Evolutionary conservation across 768 basidiomycete species (phyloP), one percentile per base, ranked within the genome.

Genomic region (Tephrocybe sp.): DNA sequence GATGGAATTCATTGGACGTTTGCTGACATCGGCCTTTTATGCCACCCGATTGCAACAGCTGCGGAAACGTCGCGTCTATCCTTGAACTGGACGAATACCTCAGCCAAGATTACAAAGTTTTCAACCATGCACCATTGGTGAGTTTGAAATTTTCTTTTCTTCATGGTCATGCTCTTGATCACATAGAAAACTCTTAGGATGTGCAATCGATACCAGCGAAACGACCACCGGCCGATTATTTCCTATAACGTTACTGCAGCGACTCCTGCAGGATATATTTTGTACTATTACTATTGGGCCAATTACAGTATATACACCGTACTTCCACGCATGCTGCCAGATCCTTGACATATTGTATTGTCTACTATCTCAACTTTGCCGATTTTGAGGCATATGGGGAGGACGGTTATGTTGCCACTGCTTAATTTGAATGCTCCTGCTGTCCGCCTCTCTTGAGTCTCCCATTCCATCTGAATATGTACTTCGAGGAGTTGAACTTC

Each of bases 11-110:
- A 36, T 39, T 39, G 7, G 12, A 20, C n/a, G 33, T 14, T 37
- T 26, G 12, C 54, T 58, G 50, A 58, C 44, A 46, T 37, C 44
- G 28, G 33, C 20, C 23, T 48, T 51, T 25, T 32, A 41, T 45
- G 10, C 17, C 20, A 28, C 28, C 24, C 15, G 38, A 24, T 28
- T 5, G 17, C 37, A 44, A 55, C 45, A 94, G 93, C 56, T 98
- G 96, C 66, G 96, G 96, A 15, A 97, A 98, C 67, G 90, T 96
- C 20, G 94, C 95, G 26, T 93, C 92, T 24, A 94, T 98, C 61
- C 77, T 98, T 15, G 88, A 96, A 65, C 77, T 99, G 45, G 94
- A 98, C 67, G 97, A 98, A 60, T 79, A 93, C 60, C 80, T 98
- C 25, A 83, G 83, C 23, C 94, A 97, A 66, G 91, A 94, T 67